A percentile compares a stretch with the other conserved stretches of the same genome.
Evolutionary conservation across 768 basidiomycete genomes (phyloP).

Genomic region (Macrolepiota dolichaula): DNA sequence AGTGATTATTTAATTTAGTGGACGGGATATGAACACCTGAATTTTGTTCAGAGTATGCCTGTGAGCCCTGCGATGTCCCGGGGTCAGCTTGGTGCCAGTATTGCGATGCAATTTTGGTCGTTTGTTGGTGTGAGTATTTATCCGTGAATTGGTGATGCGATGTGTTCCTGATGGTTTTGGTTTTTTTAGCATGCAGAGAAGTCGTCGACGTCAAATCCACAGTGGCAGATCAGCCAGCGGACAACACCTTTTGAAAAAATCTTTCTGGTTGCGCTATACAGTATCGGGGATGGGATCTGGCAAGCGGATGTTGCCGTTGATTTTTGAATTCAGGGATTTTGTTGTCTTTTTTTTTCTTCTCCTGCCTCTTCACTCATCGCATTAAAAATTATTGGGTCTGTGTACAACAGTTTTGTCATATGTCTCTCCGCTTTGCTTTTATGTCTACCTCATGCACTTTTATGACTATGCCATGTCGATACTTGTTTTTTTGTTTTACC

Average conservation of each 20-base stretch:
- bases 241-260: constrained; percentile 41
- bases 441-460: no score
- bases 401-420: no score
- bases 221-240: constrained; percentile 31
- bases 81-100: no score
- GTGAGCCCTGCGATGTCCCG: no score
- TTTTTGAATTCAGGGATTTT: neutral
- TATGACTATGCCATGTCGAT: no score
- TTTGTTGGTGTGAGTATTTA: constrained; percentile 4
- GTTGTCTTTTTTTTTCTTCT: neutral
- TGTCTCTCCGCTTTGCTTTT: no score
- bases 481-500: no score
- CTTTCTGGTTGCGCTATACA: constrained; percentile 38
- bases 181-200: neutral
- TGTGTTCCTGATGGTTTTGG: constrained; percentile 20
- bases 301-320: constrained; percentile 49
- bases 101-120: constrained; percentile 10
- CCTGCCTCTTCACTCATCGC: neutral
- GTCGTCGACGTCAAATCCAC: constrained; percentile 21
- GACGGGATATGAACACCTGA: no score
- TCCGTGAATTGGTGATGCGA: neutral
- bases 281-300: constrained; percentile 44
- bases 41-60: no score
- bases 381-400: neutral
- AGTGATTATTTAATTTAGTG: no score